Conservation (phyloP, 1,139 yeast genomes). For the Hemisphaericaspora subhashii region DNA sequence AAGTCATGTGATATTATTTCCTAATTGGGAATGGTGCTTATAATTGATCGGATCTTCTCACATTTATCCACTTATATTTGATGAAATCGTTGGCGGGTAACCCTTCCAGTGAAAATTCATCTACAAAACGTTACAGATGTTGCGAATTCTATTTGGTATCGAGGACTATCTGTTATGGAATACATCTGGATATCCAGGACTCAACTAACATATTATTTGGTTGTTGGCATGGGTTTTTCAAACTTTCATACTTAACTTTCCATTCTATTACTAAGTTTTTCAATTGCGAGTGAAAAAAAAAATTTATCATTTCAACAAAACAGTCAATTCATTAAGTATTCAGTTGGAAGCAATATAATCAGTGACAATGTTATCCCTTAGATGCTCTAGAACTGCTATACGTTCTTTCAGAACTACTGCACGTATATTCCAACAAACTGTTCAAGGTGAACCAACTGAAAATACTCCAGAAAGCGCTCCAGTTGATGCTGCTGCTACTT, state of each 20-base stretch:
- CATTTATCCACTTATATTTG: no score
- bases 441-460: background rate
- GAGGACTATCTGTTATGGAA: no score
- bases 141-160: no score
- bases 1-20: background rate
- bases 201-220: no score
- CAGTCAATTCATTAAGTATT: background rate
- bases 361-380: conserved; percentile 3
- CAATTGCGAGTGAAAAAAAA: background rate
- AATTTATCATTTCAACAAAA: background rate
- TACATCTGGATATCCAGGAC: no score
- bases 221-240: no score
- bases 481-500: background rate
- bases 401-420: conserved; percentile 6
- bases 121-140: no score
- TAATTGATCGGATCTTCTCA: no score
- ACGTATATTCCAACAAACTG: background rate
- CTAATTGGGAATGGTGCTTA: background rate
- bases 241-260: no score
- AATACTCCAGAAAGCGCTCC: background rate
- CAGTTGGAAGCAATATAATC: background rate
- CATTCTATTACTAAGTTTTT: background rate
- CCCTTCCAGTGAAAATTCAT: no score
- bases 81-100: no score
- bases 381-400: conserved; percentile 2